phyloP scores from a whole-genome alignment of 1,284 basidiomycete species.

The Sporisorium iseilematis-ciliati region DNA sequence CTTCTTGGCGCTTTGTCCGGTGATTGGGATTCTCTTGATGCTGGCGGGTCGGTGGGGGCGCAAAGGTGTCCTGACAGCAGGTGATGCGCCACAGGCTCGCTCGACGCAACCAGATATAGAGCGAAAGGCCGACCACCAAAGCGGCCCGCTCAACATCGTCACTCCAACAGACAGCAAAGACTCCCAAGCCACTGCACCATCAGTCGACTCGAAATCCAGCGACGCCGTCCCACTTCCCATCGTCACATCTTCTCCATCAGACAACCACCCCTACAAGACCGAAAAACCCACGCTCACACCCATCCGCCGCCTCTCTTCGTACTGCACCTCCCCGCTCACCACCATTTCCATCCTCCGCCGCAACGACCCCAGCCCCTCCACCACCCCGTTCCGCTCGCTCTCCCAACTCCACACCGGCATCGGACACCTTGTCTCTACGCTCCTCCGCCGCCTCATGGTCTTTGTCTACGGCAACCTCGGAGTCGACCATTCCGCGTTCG shows the following conservation, averaged over 20 bases:
- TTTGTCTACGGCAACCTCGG: constrained; percentile 24
- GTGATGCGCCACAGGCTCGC: too few relatives aligned
- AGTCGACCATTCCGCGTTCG: constrained; percentile 24
- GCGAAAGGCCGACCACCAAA: too few relatives aligned
- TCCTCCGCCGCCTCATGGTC: constrained; percentile 25
- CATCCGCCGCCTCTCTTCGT: constrained; percentile 24
- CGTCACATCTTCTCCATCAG: background rate
- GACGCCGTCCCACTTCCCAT: too few relatives aligned
- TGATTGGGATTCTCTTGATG: constrained; percentile 8
- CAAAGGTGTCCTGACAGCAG: too few relatives aligned
- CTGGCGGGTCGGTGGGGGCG: constrained; percentile 2
- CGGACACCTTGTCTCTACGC: constrained; percentile 13
- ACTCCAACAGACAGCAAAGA: too few relatives aligned
- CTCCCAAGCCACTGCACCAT: too few relatives aligned
- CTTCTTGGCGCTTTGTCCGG: constrained; percentile 18
- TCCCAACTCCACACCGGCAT: constrained; percentile 17
- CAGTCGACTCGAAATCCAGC: too few relatives aligned
- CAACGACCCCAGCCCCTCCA: background rate
- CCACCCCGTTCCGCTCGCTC: constrained; percentile 5
- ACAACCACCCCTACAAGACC: background rate
- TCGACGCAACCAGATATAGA: background rate
- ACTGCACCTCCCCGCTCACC: constrained; percentile 5
- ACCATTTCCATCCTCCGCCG: constrained; percentile 15
- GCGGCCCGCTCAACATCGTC: too few relatives aligned
- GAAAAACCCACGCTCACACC: background rate